Conservation (phyloP, 495 filamentous ascomycete genomes). For the Aspergillus egyptiacus region DNA sequence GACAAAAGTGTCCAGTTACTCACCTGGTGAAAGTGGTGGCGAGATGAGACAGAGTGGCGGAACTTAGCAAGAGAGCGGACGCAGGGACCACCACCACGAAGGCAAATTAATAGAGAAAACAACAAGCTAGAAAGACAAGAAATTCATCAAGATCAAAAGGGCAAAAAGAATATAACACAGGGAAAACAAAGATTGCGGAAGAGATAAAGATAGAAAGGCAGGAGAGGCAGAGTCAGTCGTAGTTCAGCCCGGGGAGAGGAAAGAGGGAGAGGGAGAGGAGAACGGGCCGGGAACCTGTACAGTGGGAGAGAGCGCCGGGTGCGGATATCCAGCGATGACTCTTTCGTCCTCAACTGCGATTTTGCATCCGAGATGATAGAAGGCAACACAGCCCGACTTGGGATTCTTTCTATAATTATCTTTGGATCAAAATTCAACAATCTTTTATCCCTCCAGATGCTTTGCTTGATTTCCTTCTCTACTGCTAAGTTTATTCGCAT, state of each 20-base stretch:
- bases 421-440: not conserved
- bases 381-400: slow-evolving; percentile 9
- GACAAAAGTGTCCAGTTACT: slow-evolving; percentile 13
- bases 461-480: no score
- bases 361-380: slow-evolving; percentile 4
- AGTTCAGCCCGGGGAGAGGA: slow-evolving; percentile 14
- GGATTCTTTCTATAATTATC: slow-evolving; percentile 5
- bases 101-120: slow-evolving; percentile 9
- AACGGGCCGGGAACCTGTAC: not conserved
- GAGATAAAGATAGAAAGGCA: slow-evolving; percentile 11
- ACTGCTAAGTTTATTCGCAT: no score
- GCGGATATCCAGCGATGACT: slow-evolving; percentile 17
- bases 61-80: slow-evolving; percentile 15
- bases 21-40: slow-evolving; percentile 20
- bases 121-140: slow-evolving; percentile 7
- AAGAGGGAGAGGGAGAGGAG: slow-evolving; percentile 5
- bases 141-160: not conserved
- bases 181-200: not conserved
- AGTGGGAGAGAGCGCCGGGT: slow-evolving; percentile 8
- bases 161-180: no score
- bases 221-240: slow-evolving; percentile 4
- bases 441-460: not conserved
- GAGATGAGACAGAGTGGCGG: slow-evolving; percentile 13
- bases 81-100: slow-evolving; percentile 19
- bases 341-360: slow-evolving; percentile 9